These are phyloP conservation scores for Russula lepida DNA, from an alignment of 768 basidiomycete genomes.

Conservation along the genomic window DNA sequence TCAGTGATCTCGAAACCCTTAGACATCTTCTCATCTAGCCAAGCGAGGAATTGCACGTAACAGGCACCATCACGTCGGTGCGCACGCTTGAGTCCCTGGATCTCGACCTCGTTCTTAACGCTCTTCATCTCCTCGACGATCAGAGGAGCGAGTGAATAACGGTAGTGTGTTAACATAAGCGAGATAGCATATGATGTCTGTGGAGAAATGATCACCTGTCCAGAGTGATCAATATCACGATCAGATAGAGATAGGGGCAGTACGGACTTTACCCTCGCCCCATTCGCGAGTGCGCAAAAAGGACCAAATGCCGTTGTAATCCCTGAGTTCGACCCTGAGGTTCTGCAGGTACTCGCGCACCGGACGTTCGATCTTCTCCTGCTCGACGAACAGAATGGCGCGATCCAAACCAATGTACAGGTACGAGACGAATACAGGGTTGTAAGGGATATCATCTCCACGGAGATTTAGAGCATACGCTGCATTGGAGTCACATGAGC, in stretches of 20 bases:
- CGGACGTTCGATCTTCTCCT: constrained; percentile 50
- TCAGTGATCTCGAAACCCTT: constrained; percentile 82
- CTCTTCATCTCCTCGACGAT: constrained; percentile 72
- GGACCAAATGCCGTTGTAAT: constrained; percentile 74
- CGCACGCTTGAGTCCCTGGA: constrained; percentile 73
- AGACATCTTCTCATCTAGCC: constrained; percentile 75
- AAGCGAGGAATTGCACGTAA: constrained; percentile 79
- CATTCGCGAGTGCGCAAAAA: constrained; percentile 68
- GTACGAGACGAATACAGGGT: constrained; percentile 88
- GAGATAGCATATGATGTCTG: constrained; percentile 78
- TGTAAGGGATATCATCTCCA: constrained; percentile 84
- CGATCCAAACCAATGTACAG: constrained; percentile 57
- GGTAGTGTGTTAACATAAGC: constrained; percentile 74
- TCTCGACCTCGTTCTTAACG: constrained; percentile 81
- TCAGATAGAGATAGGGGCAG: not conserved
- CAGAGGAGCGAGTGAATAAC: constrained; percentile 66
- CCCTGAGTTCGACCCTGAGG: constrained; percentile 47
- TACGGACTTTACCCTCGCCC: constrained; percentile 65
- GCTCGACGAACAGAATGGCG: constrained; percentile 73
- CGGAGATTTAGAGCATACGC: constrained; percentile 88
- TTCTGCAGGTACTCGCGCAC: constrained; percentile 49
- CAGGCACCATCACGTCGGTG: constrained; percentile 88
- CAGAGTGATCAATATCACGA: not conserved
- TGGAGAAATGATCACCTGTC: constrained; percentile 56
- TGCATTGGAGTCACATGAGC: constrained; percentile 24